These are phyloP conservation scores for Turnera subulata DNA, from an alignment of 345 rosid genomes.

Conservation along the genomic window DNA sequence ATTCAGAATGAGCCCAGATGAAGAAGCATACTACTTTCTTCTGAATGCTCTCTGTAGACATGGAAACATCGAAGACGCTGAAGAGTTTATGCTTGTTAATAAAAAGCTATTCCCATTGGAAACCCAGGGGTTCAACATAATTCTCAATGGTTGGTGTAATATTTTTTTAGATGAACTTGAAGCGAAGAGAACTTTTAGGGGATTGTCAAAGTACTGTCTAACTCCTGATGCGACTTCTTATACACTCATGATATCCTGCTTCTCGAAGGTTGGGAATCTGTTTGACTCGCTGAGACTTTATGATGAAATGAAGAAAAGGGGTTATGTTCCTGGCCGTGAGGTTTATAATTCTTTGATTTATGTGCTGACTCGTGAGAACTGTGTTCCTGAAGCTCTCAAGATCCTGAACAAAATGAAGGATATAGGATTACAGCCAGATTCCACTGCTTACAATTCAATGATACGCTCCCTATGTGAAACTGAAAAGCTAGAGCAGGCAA, in stretches of 20 bases:
- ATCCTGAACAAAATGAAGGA: conserved; percentile 57
- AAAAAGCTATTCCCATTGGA: conserved; percentile 71
- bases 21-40: conserved; percentile 62
- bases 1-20: conserved; percentile 64
- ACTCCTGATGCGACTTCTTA: conserved; percentile 64
- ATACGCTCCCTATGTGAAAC: conserved; percentile 62
- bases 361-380: conserved; percentile 64
- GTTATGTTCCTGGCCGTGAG: conserved; percentile 49
- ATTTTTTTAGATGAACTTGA: conserved; percentile 56
- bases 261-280: conserved; percentile 76
- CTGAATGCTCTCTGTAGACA: conserved; percentile 55
- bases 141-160: conserved; percentile 81
- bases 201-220: conserved; percentile 68
- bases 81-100: conserved; percentile 77
- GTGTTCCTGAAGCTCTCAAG: conserved; percentile 63
- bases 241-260: conserved; percentile 69
- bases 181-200: conserved; percentile 89
- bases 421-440: conserved; percentile 53
- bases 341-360: conserved; percentile 74
- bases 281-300: conserved; percentile 76
- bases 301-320: conserved; percentile 87
- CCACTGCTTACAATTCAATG: conserved; percentile 65
- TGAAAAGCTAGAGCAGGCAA: conserved; percentile 53
- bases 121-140: conserved; percentile 59
- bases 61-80: conserved; percentile 91